Base-by-base conservation (phyloP, 2,329 filamentous ascomycete species). In the Zalaria obscura region DNA sequence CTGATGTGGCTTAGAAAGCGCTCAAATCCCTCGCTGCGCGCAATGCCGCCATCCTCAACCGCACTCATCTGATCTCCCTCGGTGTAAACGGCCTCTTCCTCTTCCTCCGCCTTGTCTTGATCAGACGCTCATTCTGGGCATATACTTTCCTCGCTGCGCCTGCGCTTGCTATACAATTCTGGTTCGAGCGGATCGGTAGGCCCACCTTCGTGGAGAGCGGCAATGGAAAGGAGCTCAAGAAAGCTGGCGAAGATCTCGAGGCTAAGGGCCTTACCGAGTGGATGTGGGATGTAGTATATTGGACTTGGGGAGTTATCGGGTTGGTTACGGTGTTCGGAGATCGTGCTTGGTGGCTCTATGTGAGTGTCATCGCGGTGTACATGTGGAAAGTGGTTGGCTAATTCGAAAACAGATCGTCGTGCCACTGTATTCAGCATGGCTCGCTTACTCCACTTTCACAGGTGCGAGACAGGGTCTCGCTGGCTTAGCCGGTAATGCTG, bases 221-320 rank as follows among this genome's bases (percentile, higher is more conserved):
- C 44, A 64, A 66, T 26, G 78, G 76, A 38, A 72, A 70, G 9
- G 70, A 79, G n/a, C 69, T 96, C 47, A 78, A 76, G 58, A 76
- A 73, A 28, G 69, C 84, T 1, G 89, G 91, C 35, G 88, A 96
- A 59, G 91, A 98, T 60, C 75, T 98, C 40, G 78, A 83, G 40
- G 84, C 86, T 6, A 74, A 80, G 29, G 91, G 91, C 4, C 66
- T 98, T 67, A 96, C 89, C 7, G 91, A 95, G 65, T 96, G 93
- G 69, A 85, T 96, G 82, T 98, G 93, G 73, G 91, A 98, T 64
- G 76, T 94, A 39, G 69, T 94, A 40, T 96, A 94, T 75, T 86
- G 93, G 66, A 95, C 87, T 0, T 95, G 88, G 80, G 78, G 76
- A 7, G 83, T 79, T 41, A 67, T 85, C 34, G 63, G 80, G 5